phyloP scores from a whole-genome alignment of 805 yeast genomes.

The Priceomyces haplophilus region DNA sequence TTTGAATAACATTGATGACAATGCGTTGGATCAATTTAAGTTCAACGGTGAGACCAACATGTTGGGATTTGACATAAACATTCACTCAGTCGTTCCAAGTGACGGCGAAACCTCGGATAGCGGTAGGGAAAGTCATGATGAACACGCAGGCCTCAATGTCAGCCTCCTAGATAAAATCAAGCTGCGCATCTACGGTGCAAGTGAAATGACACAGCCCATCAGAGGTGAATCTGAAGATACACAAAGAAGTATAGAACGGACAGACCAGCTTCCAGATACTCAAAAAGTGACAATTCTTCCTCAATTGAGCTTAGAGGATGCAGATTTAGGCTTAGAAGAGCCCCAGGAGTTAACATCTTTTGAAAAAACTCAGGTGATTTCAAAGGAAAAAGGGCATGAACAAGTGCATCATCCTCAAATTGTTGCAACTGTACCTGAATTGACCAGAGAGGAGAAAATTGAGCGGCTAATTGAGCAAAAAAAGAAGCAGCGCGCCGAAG shows the following conservation, averaged over 20 bases:
- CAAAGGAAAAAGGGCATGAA: constrained; percentile 1
- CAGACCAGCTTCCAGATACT: background rate
- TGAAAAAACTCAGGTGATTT: background rate
- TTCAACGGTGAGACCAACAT: background rate
- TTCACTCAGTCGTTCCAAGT: background rate
- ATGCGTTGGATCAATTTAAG: constrained; percentile 3
- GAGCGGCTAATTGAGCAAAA: constrained; percentile 15
- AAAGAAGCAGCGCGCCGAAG: constrained; percentile 1
- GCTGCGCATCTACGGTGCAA: constrained; percentile 21
- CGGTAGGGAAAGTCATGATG: constrained; percentile 4
- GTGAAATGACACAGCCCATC: constrained; percentile 2
- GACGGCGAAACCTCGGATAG: constrained; percentile 4
- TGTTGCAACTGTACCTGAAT: background rate
- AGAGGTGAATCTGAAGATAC: constrained; percentile 19
- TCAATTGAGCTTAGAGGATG: constrained; percentile 26
- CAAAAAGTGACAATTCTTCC: constrained; percentile 22
- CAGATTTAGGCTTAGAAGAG: constrained; percentile 7
- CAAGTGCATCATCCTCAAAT: background rate
- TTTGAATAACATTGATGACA: constrained; percentile 19
- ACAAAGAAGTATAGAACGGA: constrained; percentile 25
- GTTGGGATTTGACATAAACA: constrained; percentile 1
- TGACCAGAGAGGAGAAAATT: constrained; percentile 17
- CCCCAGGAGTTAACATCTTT: background rate
- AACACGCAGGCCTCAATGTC: constrained; percentile 6
- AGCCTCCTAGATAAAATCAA: constrained; percentile 25